A percentile compares a stretch with the other conserved stretches of the same genome.
Conservation (phyloP, 202 grass and related monocot species). For the Brachypodium distachyon region DNA sequence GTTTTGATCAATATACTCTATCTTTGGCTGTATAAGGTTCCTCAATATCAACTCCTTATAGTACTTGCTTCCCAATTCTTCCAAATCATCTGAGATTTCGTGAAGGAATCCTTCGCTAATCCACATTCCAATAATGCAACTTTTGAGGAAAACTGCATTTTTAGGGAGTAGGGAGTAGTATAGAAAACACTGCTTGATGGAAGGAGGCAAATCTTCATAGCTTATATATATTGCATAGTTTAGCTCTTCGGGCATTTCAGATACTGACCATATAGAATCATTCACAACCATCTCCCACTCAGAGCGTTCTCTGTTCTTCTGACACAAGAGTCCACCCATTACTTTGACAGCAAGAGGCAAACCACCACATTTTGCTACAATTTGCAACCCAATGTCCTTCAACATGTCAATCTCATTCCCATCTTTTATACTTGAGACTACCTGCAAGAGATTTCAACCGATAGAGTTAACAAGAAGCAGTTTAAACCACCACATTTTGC, state of each 20-base stretch:
- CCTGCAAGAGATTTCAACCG: background rate
- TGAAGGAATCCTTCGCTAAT: constrained; percentile 17
- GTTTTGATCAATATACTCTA: accelerated
- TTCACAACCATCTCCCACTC: constrained; percentile 4
- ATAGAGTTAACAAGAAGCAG: background rate
- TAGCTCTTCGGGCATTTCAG: background rate
- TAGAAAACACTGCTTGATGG: constrained; percentile 8
- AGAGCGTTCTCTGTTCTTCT: background rate
- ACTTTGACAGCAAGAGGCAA: constrained; percentile 28
- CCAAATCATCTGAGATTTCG: background rate
- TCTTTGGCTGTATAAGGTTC: constrained; percentile 25
- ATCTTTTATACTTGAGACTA: background rate
- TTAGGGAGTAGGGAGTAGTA: constrained; percentile 4
- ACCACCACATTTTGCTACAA: constrained; percentile 24
- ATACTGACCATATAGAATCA: background rate
- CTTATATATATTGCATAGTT: constrained; percentile 8
- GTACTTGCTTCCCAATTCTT: background rate
- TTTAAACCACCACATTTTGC: background rate
- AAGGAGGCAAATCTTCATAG: background rate
- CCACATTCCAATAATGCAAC: background rate
- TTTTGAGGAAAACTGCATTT: background rate
- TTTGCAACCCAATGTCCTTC: constrained; percentile 1
- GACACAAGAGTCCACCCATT: background rate
- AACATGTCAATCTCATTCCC: background rate
- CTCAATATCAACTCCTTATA: background rate